phyloP scores from a whole-genome alignment of 1,284 basidiomycete species.

The Inonotus obliquus region DNA sequence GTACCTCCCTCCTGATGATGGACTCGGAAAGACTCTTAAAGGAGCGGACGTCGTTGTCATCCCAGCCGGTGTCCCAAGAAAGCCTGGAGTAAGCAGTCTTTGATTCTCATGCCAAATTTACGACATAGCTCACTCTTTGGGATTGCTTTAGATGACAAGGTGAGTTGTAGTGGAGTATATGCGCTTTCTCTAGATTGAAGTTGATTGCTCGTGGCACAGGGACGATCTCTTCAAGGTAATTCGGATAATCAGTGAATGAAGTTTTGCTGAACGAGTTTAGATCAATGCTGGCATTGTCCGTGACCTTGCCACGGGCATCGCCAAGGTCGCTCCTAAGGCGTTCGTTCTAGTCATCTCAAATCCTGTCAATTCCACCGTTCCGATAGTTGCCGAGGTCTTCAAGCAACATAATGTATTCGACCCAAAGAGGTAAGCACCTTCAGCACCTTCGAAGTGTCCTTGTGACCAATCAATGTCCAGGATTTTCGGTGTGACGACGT shows the following conservation, averaged over 20 bases:
- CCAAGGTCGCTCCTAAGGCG: constrained; percentile 83
- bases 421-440: constrained; percentile 68
- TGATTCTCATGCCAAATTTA: constrained; percentile 53
- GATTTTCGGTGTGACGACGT: constrained; percentile 95
- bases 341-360: constrained; percentile 95
- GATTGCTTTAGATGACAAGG: constrained; percentile 66
- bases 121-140: constrained; percentile 41
- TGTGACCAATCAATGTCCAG: constrained; percentile 40
- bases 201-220: constrained; percentile 38
- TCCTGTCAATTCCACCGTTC: constrained; percentile 97
- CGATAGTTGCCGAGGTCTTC: constrained; percentile 93
- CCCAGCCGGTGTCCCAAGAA: constrained; percentile 96
- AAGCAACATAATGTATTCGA: constrained; percentile 92
- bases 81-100: constrained; percentile 72
- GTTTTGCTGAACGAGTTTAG: constrained; percentile 35
- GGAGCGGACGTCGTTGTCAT: constrained; percentile 92
- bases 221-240: constrained; percentile 91
- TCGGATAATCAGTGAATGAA: neutral
- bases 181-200: neutral
- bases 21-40: constrained; percentile 77
- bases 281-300: constrained; percentile 98
- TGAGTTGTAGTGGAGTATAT: constrained; percentile 30
- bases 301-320: constrained; percentile 88
- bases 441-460: neutral
- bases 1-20: constrained; percentile 68